Evolutionary conservation across 805 yeast genomes (phyloP), one percentile per base, ranked within the genome.

Genomic region (Saturnispora hagleri): DNA sequence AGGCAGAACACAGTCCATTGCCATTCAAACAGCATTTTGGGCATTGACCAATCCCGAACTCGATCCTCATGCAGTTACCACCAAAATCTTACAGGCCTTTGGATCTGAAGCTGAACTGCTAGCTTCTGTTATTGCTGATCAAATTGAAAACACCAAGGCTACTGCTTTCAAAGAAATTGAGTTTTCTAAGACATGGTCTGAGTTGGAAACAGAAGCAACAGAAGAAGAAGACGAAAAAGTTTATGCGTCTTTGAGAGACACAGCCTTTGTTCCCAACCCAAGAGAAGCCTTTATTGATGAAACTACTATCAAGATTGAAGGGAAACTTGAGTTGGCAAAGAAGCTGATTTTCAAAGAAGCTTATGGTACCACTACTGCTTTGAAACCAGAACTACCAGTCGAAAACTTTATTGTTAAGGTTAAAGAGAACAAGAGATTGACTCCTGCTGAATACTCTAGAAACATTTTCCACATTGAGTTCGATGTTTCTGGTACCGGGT

Each of bases 401-500:
- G 74, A 84, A 65, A 89, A 86, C 71, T 89, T 82, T 62, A 77
- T 89, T 48, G 95, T 89, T 52, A 88, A 84, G 68, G 97, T 91
- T 50, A 85, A 89, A 68, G 93, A 86, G 65, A 90, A 90, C 75
- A 84, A 82, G 72, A 81, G 98, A 62, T 84, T 91, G 56, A 91
- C 98, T 18, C 97, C 98, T 5, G 63, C 62, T 36, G 90, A 87
- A 61, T 91, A 91, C 69, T 88, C 87, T 56, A 87, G 98, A 73
- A 86, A 91, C 70, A 90, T 91, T 61, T 91, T 91, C 88, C 96
- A 91, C 65, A 85, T 91, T 60, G 98, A 91, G 71, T 89, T 91
- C 59, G 98, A 91, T 66, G 79, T 84, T 64, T 70, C 89, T 45
- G 95, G 95, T 50, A 89, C 97, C 36, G 97, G 95, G 26, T 74